Evolutionary conservation across 805 yeast species (phyloP), one percentile per base, ranked within the genome.

Genomic region (Teunomyces lycoperdinae): DNA sequence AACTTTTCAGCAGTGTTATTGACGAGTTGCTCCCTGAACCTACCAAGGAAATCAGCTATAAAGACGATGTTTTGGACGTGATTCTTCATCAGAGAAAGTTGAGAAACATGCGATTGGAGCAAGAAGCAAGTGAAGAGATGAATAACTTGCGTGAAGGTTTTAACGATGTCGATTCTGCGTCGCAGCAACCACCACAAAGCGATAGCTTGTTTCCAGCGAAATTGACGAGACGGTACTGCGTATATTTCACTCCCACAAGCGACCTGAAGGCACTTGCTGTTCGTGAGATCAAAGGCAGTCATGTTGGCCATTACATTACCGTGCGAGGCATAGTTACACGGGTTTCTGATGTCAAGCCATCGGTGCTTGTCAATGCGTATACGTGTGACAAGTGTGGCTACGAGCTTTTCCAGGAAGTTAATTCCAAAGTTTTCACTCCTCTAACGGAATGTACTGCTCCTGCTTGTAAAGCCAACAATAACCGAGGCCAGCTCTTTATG

Each of bases 351-450:
- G 99, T 94, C 39, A 92, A 91, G 66, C 99, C 99, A 3, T 76
- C 89, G 5, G 88, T 94, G 6, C 74, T 80, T 50, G 97, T 94
- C 46, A 89, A 86, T 58, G 98, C 99, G 0, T 95, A 92, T 64
- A 89, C 98, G 5, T 94, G 99, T 71, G 99, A 94, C 64, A 87
- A 87, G 58, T 94, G 99, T 76, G 99, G 99, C 42, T 86, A 80
- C 68, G 99, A 94, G 70, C 83, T 89, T 45, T 94, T 95, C 77
- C 98, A 94, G 72, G 98, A 95, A 65, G 96, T 94, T 55, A 84
- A 81, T 54, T 72, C 91, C 14, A 83, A 84, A 62, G 83, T 87
- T 39, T 95, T 88, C 69, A 83, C 87, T 27, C 99, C 99, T n/a
- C 71, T 90, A 45, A 64, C 74, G 3, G 96, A 90, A 60, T 94